Evolutionary conservation across 176 grass and related monocot genomes (phyloP).

Genomic region (Avena eriantha): DNA sequence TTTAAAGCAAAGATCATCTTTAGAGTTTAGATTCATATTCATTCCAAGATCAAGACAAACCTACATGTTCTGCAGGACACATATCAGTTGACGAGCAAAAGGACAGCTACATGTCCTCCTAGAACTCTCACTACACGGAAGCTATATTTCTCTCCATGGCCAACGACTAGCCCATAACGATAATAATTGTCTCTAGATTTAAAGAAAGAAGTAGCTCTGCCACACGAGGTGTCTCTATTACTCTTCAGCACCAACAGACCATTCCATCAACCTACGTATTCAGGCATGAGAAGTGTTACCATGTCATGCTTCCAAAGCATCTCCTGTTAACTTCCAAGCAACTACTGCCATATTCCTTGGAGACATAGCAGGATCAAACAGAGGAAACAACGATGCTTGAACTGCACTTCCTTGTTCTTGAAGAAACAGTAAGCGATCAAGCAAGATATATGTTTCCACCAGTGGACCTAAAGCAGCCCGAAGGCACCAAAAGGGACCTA

Average conservation of each 20-base stretch:
- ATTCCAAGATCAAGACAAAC: conserved; percentile 27
- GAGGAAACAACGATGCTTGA: conserved; percentile 68
- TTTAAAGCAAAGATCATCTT: conserved; percentile 26
- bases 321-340: conserved; percentile 61
- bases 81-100: conserved; percentile 26
- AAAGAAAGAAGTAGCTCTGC: conserved; percentile 22
- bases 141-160: not conserved
- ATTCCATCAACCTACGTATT: conserved; percentile 41
- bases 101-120: conserved; percentile 9
- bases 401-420: conserved; percentile 69
- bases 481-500: conserved; percentile 97
- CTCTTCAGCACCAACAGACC: conserved; percentile 22
- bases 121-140: conserved; percentile 6
- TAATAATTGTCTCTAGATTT: conserved; percentile 22
- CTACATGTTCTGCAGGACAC: conserved; percentile 28
- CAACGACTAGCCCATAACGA: conserved; percentile 20
- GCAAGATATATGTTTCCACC: conserved; percentile 92
- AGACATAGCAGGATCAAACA: conserved; percentile 87
- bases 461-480: conserved; percentile 85
- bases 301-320: conserved; percentile 47
- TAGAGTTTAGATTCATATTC: conserved; percentile 17
- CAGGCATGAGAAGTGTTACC: conserved; percentile 49
- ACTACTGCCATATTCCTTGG: conserved; percentile 83
- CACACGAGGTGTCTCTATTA: conserved; percentile 19
- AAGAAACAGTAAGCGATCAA: conserved; percentile 89